Evolutionary conservation across 129 eudicot genomes (phyloP).

Genomic region (Artemisia annua): DNA sequence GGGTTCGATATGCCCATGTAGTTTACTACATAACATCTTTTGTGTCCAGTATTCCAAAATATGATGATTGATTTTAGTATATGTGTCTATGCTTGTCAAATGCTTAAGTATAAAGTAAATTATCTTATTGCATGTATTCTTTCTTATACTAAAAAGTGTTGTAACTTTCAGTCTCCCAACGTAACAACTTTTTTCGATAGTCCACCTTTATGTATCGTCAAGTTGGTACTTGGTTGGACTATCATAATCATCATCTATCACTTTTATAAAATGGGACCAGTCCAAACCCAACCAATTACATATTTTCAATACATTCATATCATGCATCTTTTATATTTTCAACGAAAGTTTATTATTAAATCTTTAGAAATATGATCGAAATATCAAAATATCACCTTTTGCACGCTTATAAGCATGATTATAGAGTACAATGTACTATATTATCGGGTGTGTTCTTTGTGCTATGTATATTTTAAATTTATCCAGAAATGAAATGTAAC

Average conservation of each 20-base stretch:
- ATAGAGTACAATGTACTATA: not conserved
- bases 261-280: slow-evolving; percentile 25
- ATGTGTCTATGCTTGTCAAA: slow-evolving; percentile 1
- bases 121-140: slow-evolving; percentile 6
- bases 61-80: not conserved
- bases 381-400: not conserved
- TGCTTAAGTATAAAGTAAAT: slow-evolving; percentile 20
- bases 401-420: not conserved
- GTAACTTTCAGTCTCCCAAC: slow-evolving; percentile 14
- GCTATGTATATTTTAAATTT: not conserved
- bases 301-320: not conserved
- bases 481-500: not conserved
- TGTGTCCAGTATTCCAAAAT: not conserved
- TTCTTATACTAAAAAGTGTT: slow-evolving; percentile 16
- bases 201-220: slow-evolving; percentile 34
- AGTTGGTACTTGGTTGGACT: slow-evolving; percentile 34
- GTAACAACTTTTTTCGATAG: slow-evolving; percentile 28
- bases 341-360: not conserved
- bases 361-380: not conserved
- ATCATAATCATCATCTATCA: slow-evolving; percentile 31
- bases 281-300: slow-evolving; percentile 1
- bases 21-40: not conserved
- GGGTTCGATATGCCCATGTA: not conserved
- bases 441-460: too few relatives aligned
- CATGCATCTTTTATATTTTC: slow-evolving; percentile 10